These are phyloP conservation scores for Tothia fuscella DNA, from an alignment of 2,329 filamentous ascomycete species.

Conservation along the genomic window DNA sequence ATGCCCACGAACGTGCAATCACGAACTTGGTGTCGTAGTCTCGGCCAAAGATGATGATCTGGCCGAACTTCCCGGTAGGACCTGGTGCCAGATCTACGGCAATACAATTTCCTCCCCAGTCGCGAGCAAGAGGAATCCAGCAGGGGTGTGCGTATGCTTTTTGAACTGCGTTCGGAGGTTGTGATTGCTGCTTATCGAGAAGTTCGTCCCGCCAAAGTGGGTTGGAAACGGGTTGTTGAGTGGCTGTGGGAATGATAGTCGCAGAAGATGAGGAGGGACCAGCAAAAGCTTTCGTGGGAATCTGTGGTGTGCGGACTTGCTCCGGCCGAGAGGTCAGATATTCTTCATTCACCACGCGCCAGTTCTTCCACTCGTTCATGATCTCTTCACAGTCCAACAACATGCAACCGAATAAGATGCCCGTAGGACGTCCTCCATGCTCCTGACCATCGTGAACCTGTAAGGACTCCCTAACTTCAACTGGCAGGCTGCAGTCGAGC, in stretches of 20 bases:
- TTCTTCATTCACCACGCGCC: slow-evolving; percentile 85
- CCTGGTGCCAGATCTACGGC: slow-evolving; percentile 88
- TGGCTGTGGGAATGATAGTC: slow-evolving; percentile 26
- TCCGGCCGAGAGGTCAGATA: slow-evolving; percentile 53
- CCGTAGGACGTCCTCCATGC: slow-evolving; percentile 78
- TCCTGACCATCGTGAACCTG: slow-evolving; percentile 94
- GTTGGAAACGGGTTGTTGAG: slow-evolving; percentile 40
- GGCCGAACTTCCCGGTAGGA: slow-evolving; percentile 82
- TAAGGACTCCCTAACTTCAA: slow-evolving; percentile 86
- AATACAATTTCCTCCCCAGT: slow-evolving; percentile 98
- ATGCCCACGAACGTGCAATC: slow-evolving; percentile 79
- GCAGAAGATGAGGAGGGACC: slow-evolving; percentile 53
- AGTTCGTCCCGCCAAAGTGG: slow-evolving; percentile 76
- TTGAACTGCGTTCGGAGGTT: slow-evolving; percentile 76
- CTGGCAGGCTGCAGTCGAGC: slow-evolving; percentile 82
- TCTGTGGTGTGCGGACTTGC: slow-evolving; percentile 42
- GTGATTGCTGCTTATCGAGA: slow-evolving; percentile 70
- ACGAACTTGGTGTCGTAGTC: slow-evolving; percentile 99
- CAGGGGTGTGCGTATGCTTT: slow-evolving; percentile 86
- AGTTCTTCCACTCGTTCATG: slow-evolving; percentile 94
- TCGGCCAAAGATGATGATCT: slow-evolving; percentile 90
- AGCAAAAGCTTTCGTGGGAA: slow-evolving; percentile 60
- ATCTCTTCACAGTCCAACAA: slow-evolving; percentile 96
- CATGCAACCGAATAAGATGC: slow-evolving; percentile 90
- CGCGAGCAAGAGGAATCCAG: slow-evolving; percentile 92